These are phyloP conservation scores for Castanospermum australe DNA, from an alignment of 306 rosid genomes.

Conservation along the genomic window DNA sequence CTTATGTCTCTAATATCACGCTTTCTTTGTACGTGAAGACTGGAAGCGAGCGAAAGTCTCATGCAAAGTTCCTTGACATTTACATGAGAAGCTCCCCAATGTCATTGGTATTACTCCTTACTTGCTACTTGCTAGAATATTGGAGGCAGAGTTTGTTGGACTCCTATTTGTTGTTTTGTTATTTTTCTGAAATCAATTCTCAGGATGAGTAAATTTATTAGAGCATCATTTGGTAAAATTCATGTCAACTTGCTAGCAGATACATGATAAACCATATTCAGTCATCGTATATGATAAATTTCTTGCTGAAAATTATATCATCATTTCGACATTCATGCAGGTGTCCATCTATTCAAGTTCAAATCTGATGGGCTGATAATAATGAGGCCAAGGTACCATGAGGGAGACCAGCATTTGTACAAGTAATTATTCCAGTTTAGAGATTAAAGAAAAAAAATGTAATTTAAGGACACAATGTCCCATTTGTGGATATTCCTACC, in stretches of 20 bases:
- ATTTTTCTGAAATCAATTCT: too few relatives aligned
- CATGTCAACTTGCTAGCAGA: not conserved
- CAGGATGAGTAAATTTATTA: too few relatives aligned
- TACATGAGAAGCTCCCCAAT: too few relatives aligned
- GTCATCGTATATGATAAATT: not conserved
- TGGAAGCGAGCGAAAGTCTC: too few relatives aligned
- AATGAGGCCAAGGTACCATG: not conserved
- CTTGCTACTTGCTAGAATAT: too few relatives aligned
- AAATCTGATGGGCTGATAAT: not conserved
- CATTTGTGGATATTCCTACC: conserved; percentile 23
- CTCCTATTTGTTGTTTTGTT: too few relatives aligned
- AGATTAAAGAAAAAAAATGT: not conserved
- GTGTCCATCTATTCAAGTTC: not conserved
- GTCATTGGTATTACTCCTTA: too few relatives aligned
- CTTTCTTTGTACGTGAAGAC: too few relatives aligned
- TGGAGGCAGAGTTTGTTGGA: too few relatives aligned
- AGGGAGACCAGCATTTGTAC: conserved; percentile 10
- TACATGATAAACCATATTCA: not conserved
- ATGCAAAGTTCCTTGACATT: too few relatives aligned
- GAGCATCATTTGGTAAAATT: too few relatives aligned
- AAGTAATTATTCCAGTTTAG: conserved; percentile 13
- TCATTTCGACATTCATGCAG: not conserved
- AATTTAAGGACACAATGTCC: conserved; percentile 20
- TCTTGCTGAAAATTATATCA: not conserved
- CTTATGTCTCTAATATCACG: too few relatives aligned